A percentile compares a stretch with the other conserved stretches of the same genome.
Evolutionary conservation across 1,139 yeast genomes (phyloP).

Genomic region (Taiozyma sp.): DNA sequence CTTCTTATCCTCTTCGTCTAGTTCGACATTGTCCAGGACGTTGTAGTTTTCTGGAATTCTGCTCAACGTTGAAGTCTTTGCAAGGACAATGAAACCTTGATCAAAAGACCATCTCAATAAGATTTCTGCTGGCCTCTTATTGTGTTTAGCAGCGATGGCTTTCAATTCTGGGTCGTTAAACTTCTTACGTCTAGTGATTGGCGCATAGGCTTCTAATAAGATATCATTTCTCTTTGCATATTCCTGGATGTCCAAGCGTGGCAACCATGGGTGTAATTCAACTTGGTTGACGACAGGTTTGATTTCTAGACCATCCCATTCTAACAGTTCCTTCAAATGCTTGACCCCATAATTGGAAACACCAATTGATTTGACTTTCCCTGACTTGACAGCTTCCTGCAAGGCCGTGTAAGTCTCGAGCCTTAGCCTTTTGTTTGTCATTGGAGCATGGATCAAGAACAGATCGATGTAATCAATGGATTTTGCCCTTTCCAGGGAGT

Average conservation of each 20-base stretch:
- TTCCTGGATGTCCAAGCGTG: constrained; percentile 34
- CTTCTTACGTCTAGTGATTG: constrained; percentile 45
- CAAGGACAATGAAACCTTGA: constrained; percentile 63
- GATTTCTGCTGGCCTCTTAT: constrained; percentile 36
- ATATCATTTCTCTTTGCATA: constrained; percentile 38
- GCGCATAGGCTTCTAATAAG: constrained; percentile 49
- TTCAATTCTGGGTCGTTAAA: constrained; percentile 45
- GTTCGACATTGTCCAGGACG: constrained; percentile 26
- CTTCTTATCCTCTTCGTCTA: constrained; percentile 22
- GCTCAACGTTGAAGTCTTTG: constrained; percentile 52
- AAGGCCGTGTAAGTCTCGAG: constrained; percentile 11
- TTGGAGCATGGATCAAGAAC: constrained; percentile 16
- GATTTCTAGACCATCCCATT: constrained; percentile 13
- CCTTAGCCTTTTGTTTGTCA: constrained; percentile 8
- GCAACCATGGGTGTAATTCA: constrained; percentile 48
- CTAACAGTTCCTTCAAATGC: constrained; percentile 14
- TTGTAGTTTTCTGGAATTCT: constrained; percentile 45
- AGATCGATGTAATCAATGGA: constrained; percentile 15
- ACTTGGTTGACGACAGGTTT: constrained; percentile 38
- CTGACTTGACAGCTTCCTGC: constrained; percentile 13
- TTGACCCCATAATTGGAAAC: constrained; percentile 16
- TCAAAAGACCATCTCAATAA: constrained; percentile 37
- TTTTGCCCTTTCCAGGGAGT: constrained; percentile 9
- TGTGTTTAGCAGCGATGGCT: constrained; percentile 33
- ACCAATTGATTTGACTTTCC: constrained; percentile 16